Conservation (phyloP, 108 stramenopile species). For the Nannochloropsis salina region DNA sequence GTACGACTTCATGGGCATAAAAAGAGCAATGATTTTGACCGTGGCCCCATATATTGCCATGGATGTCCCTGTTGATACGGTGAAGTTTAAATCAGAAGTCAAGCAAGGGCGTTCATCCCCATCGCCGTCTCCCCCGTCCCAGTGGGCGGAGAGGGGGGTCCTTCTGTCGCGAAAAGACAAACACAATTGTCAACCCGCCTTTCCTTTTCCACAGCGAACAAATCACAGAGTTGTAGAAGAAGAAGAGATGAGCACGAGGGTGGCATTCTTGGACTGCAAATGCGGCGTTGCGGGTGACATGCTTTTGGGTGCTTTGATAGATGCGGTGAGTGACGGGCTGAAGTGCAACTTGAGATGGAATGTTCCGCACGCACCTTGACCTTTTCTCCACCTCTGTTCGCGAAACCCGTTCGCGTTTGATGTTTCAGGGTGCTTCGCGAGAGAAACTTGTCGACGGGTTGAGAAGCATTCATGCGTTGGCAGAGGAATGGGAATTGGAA, state of each 20-base stretch:
- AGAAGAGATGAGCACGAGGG: constrained; percentile 19
- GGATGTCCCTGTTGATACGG: too few relatives aligned
- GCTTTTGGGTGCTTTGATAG: constrained; percentile 40
- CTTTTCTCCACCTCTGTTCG: background rate
- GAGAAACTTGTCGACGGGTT: constrained; percentile 27
- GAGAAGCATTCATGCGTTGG: constrained; percentile 20
- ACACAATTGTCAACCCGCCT: too few relatives aligned
- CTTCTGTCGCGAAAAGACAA: too few relatives aligned
- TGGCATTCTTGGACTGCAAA: constrained; percentile 40
- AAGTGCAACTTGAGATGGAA: background rate
- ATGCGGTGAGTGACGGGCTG: constrained; percentile 30
- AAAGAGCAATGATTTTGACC: too few relatives aligned
- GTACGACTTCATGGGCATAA: too few relatives aligned
- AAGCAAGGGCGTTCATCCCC: too few relatives aligned
- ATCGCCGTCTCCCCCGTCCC: too few relatives aligned
- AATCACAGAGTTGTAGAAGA: too few relatives aligned
- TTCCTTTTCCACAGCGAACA: too few relatives aligned
- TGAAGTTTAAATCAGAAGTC: too few relatives aligned
- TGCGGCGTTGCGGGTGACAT: constrained; percentile 48
- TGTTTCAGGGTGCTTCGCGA: constrained; percentile 32
- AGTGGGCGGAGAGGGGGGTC: too few relatives aligned
- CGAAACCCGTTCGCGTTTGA: background rate
- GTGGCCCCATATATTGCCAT: too few relatives aligned
- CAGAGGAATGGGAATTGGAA: constrained; percentile 34
- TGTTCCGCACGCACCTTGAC: background rate